Base-by-base conservation (phyloP, 73 alveolate species). In the Blepharisma stoltei region DNA sequence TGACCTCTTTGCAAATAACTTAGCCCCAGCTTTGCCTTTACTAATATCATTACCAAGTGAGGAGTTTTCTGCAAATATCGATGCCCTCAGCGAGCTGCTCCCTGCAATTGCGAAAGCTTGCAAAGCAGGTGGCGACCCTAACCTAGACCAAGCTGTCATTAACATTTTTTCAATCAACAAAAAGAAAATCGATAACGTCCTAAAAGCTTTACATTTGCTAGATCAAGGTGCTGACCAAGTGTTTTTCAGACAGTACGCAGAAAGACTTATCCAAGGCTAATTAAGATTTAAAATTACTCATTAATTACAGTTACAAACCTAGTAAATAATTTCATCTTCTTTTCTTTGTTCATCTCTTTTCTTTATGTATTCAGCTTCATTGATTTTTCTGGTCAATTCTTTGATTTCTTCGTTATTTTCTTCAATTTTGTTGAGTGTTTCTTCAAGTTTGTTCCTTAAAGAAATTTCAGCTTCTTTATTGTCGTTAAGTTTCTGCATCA, bases 121-220 rank as follows among this genome's bases (percentile, higher is more conserved):
- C n/a, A 44, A 46, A 7, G 71, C 20, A 14, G 45, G 32, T n/a
- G 60, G 27, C 0, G 65, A 46, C 14, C 43, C 11, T 7, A 25
- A n/a, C 2, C 25, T 69, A 8, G 60, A 23, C 27, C 11, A 43
- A 38, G 41, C 65, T 25, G 55, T 69, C 54, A 69, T 37, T 37
- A 9, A 69, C n/a, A 37, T 69, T 14, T 69, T 69, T 69, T 7
- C 14, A 9, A 43, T 69, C 41, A 46, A 5, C 32, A n/a, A 38
- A 69, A 18, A n/a, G 23, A 53, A 25, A 38, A 69, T 69, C n/a
- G 45, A 69, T 7, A 44, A 69, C 38, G 79, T 69, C 41, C 41
- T 69, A 53, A 69, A 69, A 44, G 79, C 45, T n/a, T 46, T 69
- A 53, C 79, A 69, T 69, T 69, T 69, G 60, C 60, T 69, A 7